phyloP scores from a whole-genome alignment of 306 rosid species.

The peach (Prunus persica) region Prunus_persica_NCBIv2 NC_034009.1:8414501-8415000 shows the following conservation, averaged over 20 bases:
- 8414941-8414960: constrained; percentile 73
- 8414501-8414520: neutral
- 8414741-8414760: neutral
- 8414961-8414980: constrained; percentile 33
- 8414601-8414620: too few species aligned
- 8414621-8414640: neutral
- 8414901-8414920: constrained; percentile 59
- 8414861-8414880: constrained; percentile 57
- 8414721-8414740: neutral
- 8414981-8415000: constrained; percentile 28
- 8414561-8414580: too few species aligned
- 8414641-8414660: neutral
- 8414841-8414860: constrained; percentile 67
- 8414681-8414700: neutral
- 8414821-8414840: constrained; percentile 59
- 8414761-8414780: constrained; percentile 22
- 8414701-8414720: too few species aligned
- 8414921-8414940: constrained; percentile 69
- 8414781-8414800: constrained; percentile 60
- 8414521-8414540: neutral
- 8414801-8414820: constrained; percentile 26
- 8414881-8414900: constrained; percentile 63
- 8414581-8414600: neutral
- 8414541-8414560: neutral
- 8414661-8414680: neutral